These are phyloP conservation scores for Aspergillus sparsus DNA, from an alignment of 495 filamentous ascomycete species.

Conservation along the genomic window DNA sequence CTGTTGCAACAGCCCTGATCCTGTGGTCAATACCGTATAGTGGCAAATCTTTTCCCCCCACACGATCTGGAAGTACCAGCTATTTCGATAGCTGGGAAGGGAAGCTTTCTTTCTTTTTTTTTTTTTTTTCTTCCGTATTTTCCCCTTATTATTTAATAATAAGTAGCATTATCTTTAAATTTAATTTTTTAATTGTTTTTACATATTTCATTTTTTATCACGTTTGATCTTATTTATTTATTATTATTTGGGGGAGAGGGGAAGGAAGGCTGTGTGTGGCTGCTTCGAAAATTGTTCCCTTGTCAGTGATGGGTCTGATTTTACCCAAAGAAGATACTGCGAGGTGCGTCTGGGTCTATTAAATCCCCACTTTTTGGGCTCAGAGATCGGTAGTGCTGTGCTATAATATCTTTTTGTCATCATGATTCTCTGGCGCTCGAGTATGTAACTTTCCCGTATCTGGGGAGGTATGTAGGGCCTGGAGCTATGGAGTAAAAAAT, in stretches of 20 bases:
- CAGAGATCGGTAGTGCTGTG: conserved; percentile 6
- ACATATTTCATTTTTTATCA: conserved; percentile 9
- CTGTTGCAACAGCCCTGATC: conserved; percentile 26
- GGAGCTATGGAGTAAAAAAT: background rate
- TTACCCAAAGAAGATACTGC: conserved; percentile 25
- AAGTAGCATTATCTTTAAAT: no score
- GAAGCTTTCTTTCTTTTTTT: conserved; percentile 13
- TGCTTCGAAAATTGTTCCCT: conserved; percentile 15
- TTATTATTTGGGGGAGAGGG: conserved; percentile 6
- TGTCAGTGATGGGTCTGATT: conserved; percentile 23
- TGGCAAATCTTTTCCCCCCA: conserved; percentile 31
- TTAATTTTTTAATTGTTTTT: background rate
- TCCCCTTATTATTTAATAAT: background rate
- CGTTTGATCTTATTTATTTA: background rate
- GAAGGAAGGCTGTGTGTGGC: conserved; percentile 6
- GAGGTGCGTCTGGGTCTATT: conserved; percentile 9
- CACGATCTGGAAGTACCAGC: conserved; percentile 28
- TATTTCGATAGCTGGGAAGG: conserved; percentile 5
- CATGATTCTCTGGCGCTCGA: conserved; percentile 14
- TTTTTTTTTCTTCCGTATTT: conserved; percentile 2
- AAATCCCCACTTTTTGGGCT: conserved; percentile 19
- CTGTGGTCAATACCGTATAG: conserved; percentile 23
- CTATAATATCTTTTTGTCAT: conserved; percentile 11
- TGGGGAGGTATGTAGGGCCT: conserved; percentile 9
- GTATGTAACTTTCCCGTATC: background rate